Evolutionary conservation across 176 grass and related monocot genomes (phyloP).

Genomic region (Musa troglodytarum): DNA sequence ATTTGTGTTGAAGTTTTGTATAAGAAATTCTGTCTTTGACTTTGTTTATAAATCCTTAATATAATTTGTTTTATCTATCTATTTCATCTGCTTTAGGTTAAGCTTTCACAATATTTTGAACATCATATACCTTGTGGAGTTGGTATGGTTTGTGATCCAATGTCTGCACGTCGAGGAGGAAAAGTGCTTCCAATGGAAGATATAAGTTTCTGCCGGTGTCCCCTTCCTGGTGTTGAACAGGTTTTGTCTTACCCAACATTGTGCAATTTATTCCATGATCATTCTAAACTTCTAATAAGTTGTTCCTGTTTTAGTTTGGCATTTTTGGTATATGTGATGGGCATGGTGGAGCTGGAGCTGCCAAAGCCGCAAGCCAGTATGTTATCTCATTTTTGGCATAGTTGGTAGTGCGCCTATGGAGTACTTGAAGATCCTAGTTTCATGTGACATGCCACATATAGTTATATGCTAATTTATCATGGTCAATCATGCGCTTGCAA

Average conservation of each 20-base stretch:
- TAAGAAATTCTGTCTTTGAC: background rate
- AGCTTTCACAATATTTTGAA: constrained; percentile 45
- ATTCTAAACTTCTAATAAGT: constrained; percentile 3
- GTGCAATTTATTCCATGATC: background rate
- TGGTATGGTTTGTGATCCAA: constrained; percentile 74
- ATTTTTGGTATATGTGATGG: constrained; percentile 78
- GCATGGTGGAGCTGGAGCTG: constrained; percentile 76
- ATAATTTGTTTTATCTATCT: background rate
- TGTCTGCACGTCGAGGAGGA: constrained; percentile 49
- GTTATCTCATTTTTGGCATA: constrained; percentile 6
- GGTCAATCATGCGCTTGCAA: background rate
- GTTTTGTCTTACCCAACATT: constrained; percentile 27
- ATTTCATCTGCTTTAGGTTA: constrained; percentile 30
- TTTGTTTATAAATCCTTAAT: background rate
- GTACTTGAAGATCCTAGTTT: background rate
- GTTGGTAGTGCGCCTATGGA: background rate
- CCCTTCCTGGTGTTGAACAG: constrained; percentile 50
- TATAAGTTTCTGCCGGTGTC: constrained; percentile 52
- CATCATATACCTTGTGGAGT: constrained; percentile 38
- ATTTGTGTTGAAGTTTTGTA: background rate
- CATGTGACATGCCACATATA: background rate
- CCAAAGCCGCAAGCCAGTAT: constrained; percentile 60
- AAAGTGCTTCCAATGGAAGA: constrained; percentile 77
- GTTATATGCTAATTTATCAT: background rate
- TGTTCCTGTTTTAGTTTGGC: constrained; percentile 57